Evolutionary conservation across 1,139 yeast genomes (phyloP).

Genomic region (Pichia sp.): DNA sequence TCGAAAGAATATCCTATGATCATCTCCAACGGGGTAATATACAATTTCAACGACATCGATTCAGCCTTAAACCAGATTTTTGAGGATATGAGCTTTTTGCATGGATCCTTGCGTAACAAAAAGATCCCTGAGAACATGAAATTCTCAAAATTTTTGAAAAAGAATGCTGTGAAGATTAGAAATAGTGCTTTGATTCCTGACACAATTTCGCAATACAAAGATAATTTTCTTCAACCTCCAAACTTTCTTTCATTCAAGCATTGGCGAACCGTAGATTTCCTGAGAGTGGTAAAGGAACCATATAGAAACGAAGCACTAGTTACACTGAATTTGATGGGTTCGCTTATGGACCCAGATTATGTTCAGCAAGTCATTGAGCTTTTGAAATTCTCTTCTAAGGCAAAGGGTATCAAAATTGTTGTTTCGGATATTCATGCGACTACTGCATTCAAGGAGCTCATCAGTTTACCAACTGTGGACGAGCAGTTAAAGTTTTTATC

Average conservation of each 20-base stretch:
- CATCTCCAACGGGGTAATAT: constrained; percentile 70
- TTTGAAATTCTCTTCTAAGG: constrained; percentile 27
- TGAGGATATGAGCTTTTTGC: constrained; percentile 32
- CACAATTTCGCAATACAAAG: constrained; percentile 12
- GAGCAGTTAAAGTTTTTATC: constrained; percentile 4
- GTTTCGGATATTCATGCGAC: constrained; percentile 29
- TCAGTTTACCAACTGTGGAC: constrained; percentile 3
- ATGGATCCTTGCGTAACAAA: constrained; percentile 28
- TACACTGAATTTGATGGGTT: constrained; percentile 57
- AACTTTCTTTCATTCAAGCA: constrained; percentile 2
- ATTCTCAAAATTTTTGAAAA: constrained; percentile 25
- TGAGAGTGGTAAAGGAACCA: constrained; percentile 9
- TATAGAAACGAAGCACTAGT: constrained; percentile 25
- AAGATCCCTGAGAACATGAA: constrained; percentile 31
- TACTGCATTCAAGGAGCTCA: constrained; percentile 11
- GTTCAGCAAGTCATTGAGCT: constrained; percentile 42
- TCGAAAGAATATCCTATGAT: constrained; percentile 40
- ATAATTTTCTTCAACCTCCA: constrained; percentile 5
- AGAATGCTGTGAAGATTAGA: constrained; percentile 26
- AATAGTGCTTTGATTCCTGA: constrained; percentile 36
- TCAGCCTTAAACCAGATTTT: constrained; percentile 35
- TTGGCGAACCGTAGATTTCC: constrained; percentile 4
- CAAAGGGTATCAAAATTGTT: constrained; percentile 35
- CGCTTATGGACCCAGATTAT: constrained; percentile 38
- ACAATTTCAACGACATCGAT: constrained; percentile 34